These are phyloP conservation scores for Spergularia marina DNA, from an alignment of 148 eudicot genomes.

Conservation along the genomic window DNA sequence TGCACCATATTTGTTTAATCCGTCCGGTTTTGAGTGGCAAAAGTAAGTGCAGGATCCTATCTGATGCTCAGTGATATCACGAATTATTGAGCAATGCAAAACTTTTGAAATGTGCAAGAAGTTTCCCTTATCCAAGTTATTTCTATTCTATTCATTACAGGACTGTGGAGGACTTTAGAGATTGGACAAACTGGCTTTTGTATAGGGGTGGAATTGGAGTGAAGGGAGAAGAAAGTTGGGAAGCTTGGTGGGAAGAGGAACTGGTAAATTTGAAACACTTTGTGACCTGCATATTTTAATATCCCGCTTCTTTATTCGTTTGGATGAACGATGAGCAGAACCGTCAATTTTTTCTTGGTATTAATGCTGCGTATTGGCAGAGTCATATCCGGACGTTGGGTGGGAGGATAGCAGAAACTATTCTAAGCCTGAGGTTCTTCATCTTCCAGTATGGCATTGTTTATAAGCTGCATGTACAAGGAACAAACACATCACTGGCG, in stretches of 20 bases:
- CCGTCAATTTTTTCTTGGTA: slow-evolving; percentile 9
- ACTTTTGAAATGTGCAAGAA: not conserved
- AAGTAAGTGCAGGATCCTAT: slow-evolving; percentile 52
- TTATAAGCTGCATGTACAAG: slow-evolving; percentile 81
- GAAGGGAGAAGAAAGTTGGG: slow-evolving; percentile 98
- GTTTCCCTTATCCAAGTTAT: not conserved
- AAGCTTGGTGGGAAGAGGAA: slow-evolving; percentile 99
- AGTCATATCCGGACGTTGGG: slow-evolving; percentile 73
- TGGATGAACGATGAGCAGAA: not conserved
- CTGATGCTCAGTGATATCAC: not conserved
- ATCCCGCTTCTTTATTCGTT: not conserved
- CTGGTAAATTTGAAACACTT: slow-evolving; percentile 44
- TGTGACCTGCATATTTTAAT: slow-evolving; percentile 1
- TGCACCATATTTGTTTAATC: slow-evolving; percentile 97
- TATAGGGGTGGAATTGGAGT: slow-evolving; percentile 99
- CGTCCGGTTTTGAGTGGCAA: slow-evolving; percentile 99
- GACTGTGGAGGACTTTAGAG: slow-evolving; percentile 91
- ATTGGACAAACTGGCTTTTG: slow-evolving; percentile 99
- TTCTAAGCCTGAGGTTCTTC: slow-evolving; percentile 88
- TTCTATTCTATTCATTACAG: slow-evolving; percentile 30
- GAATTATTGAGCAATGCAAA: not conserved
- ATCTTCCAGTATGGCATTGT: slow-evolving; percentile 93
- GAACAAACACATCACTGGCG: slow-evolving; percentile 66
- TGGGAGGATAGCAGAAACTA: slow-evolving; percentile 82
- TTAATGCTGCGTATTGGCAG: slow-evolving; percentile 42